Conservation (phyloP, 2,329 filamentous ascomycete species). For the Paecilomyces sp. region DNA sequence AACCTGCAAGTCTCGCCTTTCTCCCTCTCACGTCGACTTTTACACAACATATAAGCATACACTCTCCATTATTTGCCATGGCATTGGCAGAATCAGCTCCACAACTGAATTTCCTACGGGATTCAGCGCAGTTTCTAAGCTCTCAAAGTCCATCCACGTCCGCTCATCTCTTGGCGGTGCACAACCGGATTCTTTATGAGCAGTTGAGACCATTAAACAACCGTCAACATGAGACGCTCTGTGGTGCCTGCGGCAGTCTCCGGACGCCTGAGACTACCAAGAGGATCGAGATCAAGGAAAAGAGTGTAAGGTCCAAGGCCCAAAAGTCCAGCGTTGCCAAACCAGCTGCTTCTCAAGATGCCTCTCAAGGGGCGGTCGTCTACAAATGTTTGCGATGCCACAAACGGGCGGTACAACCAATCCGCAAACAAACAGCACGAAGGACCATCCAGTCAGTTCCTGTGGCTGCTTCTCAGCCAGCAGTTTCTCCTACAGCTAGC, state of each 20-base stretch:
- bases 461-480: slow-evolving; percentile 4
- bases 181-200: slow-evolving; percentile 28
- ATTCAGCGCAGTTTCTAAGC: slow-evolving; percentile 25
- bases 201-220: slow-evolving; percentile 24
- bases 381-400: slow-evolving; percentile 32
- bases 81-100: slow-evolving; percentile 12
- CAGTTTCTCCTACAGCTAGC: slow-evolving; percentile 6
- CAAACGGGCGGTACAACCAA: slow-evolving; percentile 22
- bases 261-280: slow-evolving; percentile 24
- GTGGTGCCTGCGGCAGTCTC: slow-evolving; percentile 34
- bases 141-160: slow-evolving; percentile 32
- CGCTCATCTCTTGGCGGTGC: slow-evolving; percentile 30
- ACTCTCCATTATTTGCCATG: slow-evolving; percentile 8
- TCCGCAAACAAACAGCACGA: slow-evolving; percentile 10
- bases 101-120: slow-evolving; percentile 29
- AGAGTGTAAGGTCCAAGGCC: slow-evolving; percentile 8
- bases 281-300: slow-evolving; percentile 17
- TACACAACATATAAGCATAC: not conserved
- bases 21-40: not conserved
- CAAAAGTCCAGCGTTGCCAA: slow-evolving; percentile 5
- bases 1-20: not conserved
- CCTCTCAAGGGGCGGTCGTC: slow-evolving; percentile 16
- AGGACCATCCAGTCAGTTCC: slow-evolving; percentile 5
- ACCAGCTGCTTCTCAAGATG: slow-evolving; percentile 3
- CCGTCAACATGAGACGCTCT: slow-evolving; percentile 26